phyloP scores from a whole-genome alignment of 306 rosid genomes.

The Gynostemma pentaphyllum region DNA sequence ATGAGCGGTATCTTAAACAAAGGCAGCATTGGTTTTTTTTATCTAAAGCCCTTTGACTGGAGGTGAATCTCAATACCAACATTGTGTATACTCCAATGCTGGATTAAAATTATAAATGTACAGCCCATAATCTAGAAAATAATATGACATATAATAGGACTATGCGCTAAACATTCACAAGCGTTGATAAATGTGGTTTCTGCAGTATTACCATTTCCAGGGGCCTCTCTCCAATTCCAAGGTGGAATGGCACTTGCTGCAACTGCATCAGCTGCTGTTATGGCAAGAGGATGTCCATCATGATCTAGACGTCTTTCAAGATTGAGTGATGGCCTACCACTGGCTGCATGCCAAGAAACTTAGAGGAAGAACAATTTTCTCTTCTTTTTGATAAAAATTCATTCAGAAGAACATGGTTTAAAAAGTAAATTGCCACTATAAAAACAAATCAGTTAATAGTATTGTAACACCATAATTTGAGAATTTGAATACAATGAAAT shows the following conservation, averaged over 20 bases:
- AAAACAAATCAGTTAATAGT: not conserved
- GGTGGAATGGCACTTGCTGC: conserved; percentile 79
- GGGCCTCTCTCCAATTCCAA: conserved; percentile 98
- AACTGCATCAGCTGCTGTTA: conserved; percentile 81
- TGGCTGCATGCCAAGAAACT: conserved; percentile 37
- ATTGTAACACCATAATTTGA: not conserved
- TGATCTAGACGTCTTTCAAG: conserved; percentile 90
- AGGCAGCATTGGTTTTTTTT: not conserved
- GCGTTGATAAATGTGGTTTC: not conserved
- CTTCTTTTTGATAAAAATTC: not conserved
- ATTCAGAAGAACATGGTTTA: not conserved
- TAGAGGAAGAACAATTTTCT: not conserved
- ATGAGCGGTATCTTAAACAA: not conserved
- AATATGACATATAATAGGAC: not conserved
- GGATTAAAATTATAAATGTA: not conserved
- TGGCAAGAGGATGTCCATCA: conserved; percentile 92
- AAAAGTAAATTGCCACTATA: not conserved
- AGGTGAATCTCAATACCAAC: not conserved
- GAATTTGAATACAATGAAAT: not conserved
- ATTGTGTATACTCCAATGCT: not conserved
- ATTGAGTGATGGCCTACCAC: conserved; percentile 84
- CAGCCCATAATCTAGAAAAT: conserved; percentile 1
- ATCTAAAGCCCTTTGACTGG: not conserved
- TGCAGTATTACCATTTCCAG: conserved; percentile 57
- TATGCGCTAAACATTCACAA: not conserved